A percentile compares a stretch with the other conserved stretches of the same genome.
Conservation (phyloP, 805 yeast species). For the Ogataea siamensis region DNA sequence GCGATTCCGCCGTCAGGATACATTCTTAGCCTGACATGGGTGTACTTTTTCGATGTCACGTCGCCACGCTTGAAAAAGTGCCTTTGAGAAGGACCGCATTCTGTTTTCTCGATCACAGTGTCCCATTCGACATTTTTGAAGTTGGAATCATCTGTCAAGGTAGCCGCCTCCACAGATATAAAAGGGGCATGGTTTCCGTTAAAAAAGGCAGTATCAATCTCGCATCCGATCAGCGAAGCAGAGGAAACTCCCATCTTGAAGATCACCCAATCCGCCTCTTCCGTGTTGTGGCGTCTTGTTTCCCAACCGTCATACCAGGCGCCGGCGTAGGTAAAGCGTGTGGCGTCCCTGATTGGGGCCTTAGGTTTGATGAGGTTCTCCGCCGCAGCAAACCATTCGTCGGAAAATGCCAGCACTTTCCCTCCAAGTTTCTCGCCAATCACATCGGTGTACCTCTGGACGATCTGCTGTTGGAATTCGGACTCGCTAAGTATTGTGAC, state of each 20-base stretch:
- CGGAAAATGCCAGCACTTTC: slow-evolving; percentile 62
- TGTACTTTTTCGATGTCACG: slow-evolving; percentile 61
- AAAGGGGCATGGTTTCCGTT: slow-evolving; percentile 94
- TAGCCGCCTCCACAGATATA: slow-evolving; percentile 76
- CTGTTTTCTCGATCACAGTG: slow-evolving; percentile 60
- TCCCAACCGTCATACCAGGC: slow-evolving; percentile 99
- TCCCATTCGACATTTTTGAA: slow-evolving; percentile 57
- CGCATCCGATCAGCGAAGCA: slow-evolving; percentile 78
- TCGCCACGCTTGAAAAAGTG: slow-evolving; percentile 71
- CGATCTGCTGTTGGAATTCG: slow-evolving; percentile 46
- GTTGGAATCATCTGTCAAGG: slow-evolving; percentile 36
- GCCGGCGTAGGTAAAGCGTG: slow-evolving; percentile 77
- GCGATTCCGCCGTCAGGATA: slow-evolving; percentile 99
- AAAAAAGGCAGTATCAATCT: slow-evolving; percentile 91
- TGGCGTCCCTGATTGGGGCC: slow-evolving; percentile 78
- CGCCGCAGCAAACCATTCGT: slow-evolving; percentile 96
- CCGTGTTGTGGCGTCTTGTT: slow-evolving; percentile 88
- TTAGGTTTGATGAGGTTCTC: slow-evolving; percentile 78
- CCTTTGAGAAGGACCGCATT: slow-evolving; percentile 87
- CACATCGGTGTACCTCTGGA: slow-evolving; percentile 63
- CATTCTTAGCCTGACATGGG: slow-evolving; percentile 84
- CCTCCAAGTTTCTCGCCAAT: slow-evolving; percentile 86
- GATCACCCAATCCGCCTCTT: slow-evolving; percentile 84
- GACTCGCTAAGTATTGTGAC: slow-evolving; percentile 28
- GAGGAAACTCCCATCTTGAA: slow-evolving; percentile 79